phyloP scores from a whole-genome alignment of 1,139 yeast genomes.

The Zhuliangozyma blackwelliae region DNA sequence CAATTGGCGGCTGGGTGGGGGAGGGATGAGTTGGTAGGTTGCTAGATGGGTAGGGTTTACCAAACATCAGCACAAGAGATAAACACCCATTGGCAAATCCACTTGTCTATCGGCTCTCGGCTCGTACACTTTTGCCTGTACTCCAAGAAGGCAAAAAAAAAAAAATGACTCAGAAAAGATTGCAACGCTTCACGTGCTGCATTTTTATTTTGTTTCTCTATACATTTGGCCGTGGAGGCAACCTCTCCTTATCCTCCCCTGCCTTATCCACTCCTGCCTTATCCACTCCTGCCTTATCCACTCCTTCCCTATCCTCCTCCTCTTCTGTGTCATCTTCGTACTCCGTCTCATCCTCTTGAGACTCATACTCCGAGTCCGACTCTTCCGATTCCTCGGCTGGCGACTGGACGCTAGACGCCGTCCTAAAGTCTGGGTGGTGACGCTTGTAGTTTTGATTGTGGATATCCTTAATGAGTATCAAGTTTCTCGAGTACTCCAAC shows the following conservation, averaged over 20 bases:
- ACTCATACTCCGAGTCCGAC: constrained; percentile 13
- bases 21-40: too few relatives aligned
- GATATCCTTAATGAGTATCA: constrained; percentile 24
- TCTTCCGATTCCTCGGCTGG: constrained; percentile 21
- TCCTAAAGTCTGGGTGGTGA: constrained; percentile 16
- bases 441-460: constrained; percentile 19
- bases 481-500: constrained; percentile 66
- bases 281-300: too few relatives aligned
- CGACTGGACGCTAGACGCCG: constrained; percentile 23
- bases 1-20: too few relatives aligned
- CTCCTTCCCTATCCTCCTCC: neutral
- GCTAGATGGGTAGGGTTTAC: too few relatives aligned
- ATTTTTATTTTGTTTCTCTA: neutral
- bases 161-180: constrained; percentile 4
- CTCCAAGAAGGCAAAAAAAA: constrained; percentile 1
- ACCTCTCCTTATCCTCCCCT: too few relatives aligned
- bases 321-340: constrained; percentile 9
- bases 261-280: too few relatives aligned
- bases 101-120: too few relatives aligned
- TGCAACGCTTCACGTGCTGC: constrained; percentile 3
- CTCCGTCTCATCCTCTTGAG: constrained; percentile 12
- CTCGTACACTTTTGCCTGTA: neutral
- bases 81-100: too few relatives aligned
- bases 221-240: too few relatives aligned
- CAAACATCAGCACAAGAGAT: too few relatives aligned